These are phyloP conservation scores for Leccinum sublutescens DNA, from an alignment of 768 basidiomycete species.

Conservation along the genomic window DNA sequence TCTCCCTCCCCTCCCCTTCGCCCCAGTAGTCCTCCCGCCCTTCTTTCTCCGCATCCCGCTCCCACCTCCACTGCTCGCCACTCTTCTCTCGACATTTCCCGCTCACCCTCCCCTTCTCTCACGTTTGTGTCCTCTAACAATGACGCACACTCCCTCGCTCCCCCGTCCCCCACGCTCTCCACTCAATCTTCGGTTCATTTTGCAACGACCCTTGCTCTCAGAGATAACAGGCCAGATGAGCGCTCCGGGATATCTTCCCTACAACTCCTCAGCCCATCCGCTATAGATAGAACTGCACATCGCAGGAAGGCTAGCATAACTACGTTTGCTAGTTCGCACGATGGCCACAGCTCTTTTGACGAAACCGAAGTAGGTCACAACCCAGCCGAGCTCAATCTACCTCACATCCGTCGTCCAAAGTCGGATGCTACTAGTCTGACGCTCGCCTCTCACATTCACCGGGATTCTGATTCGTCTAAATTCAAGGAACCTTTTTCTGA, in stretches of 20 bases:
- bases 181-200: constrained; percentile 63
- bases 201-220: constrained; percentile 51
- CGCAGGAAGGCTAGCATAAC: constrained; percentile 56
- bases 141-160: constrained; percentile 39
- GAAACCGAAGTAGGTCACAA: constrained; percentile 52
- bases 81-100: constrained; percentile 31
- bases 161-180: constrained; percentile 79
- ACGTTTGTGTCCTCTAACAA: constrained; percentile 42
- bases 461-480: constrained; percentile 38
- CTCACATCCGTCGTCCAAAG: constrained; percentile 34
- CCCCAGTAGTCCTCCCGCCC: constrained; percentile 6
- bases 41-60: constrained; percentile 24
- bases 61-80: constrained; percentile 5
- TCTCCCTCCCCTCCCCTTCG: background rate
- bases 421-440: constrained; percentile 36
- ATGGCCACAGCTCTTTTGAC: constrained; percentile 36
- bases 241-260: constrained; percentile 52
- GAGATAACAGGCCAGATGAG: constrained; percentile 67
- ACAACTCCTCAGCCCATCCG: constrained; percentile 45
- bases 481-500: constrained; percentile 6
- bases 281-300: constrained; percentile 37
- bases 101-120: constrained; percentile 31
- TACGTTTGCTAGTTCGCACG: constrained; percentile 48
- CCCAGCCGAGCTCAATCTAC: constrained; percentile 27
- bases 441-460: constrained; percentile 36